Percentiles rank a stretch among this genome's conserved stretches.
Conservation (phyloP, 2,329 filamentous ascomycete species). For the Fusarium nisikadoi region DNA sequence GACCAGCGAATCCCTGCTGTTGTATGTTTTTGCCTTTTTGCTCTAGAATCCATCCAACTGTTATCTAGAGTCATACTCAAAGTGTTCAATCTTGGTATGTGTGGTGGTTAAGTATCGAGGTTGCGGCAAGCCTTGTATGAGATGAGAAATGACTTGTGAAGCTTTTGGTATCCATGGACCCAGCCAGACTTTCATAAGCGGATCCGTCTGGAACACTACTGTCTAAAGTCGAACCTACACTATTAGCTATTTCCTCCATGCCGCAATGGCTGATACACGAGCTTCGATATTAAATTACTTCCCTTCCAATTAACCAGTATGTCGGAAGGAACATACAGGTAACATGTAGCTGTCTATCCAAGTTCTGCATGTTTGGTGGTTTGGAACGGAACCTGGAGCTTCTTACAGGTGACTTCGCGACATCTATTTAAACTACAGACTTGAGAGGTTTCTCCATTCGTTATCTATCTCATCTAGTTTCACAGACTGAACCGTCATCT, state of each 20-base stretch:
- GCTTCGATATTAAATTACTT: not conserved
- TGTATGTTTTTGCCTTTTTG: not conserved
- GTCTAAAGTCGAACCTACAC: not conserved
- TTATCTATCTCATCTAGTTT: not conserved
- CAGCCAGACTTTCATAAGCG: not conserved
- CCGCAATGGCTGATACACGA: not conserved
- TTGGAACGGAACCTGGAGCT: not conserved
- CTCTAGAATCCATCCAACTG: not conserved
- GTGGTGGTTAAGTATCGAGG: not conserved
- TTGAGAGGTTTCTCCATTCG: not conserved
- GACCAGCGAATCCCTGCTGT: not conserved
- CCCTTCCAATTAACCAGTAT: too few species aligned
- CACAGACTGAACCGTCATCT: not conserved
- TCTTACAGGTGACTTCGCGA: not conserved
- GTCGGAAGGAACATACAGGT: not conserved
- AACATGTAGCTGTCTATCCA: not conserved
- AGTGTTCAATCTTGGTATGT: too few species aligned
- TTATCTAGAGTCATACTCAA: not conserved
- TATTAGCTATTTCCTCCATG: not conserved
- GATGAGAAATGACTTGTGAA: not conserved
- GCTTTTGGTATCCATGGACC: not conserved
- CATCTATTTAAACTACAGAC: not conserved
- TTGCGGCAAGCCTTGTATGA: not conserved
- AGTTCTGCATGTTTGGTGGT: not conserved
- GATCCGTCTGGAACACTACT: not conserved